Evolutionary conservation across 2,329 filamentous ascomycete species (phyloP).

Genomic region (Aspergillus udagawae): DNA sequence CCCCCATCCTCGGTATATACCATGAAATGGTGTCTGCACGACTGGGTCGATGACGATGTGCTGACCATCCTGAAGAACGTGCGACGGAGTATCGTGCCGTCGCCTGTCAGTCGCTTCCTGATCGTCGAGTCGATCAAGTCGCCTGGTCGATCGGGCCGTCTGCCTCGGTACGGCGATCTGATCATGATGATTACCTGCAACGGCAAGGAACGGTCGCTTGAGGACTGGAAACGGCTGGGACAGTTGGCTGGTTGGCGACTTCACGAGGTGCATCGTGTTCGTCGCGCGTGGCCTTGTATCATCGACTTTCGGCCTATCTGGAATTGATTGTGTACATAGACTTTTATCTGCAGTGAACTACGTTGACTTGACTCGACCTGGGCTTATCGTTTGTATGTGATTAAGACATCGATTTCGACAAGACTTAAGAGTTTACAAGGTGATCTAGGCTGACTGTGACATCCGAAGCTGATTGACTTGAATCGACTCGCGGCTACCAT

Average conservation of each 20-base stretch:
- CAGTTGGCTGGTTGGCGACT: not conserved
- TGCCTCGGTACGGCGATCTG: not conserved
- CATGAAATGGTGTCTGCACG: conserved; percentile 1
- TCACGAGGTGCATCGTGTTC: not conserved
- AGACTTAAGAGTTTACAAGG: too few species aligned
- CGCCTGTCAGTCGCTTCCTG: not conserved
- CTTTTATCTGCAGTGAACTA: too few species aligned
- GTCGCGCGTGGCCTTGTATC: not conserved
- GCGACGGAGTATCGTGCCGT: not conserved
- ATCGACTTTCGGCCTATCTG: not conserved
- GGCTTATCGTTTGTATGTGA: too few species aligned
- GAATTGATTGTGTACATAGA: not conserved
- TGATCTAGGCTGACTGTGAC: too few species aligned
- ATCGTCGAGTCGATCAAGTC: not conserved
- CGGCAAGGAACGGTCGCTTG: not conserved
- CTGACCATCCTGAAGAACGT: not conserved
- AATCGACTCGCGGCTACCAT: too few species aligned
- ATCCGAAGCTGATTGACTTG: too few species aligned
- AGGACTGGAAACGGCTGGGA: not conserved
- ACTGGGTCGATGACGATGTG: not conserved
- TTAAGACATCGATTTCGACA: too few species aligned
- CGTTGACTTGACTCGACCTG: too few species aligned
- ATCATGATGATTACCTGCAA: not conserved
- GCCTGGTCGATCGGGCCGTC: not conserved
- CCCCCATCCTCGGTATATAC: not conserved